Percentiles rank a stretch among this genome's conserved stretches.
Conservation (phyloP, 2,329 filamentous ascomycete genomes). For the Ophiocordyceps camponoti-saundersi region DNA sequence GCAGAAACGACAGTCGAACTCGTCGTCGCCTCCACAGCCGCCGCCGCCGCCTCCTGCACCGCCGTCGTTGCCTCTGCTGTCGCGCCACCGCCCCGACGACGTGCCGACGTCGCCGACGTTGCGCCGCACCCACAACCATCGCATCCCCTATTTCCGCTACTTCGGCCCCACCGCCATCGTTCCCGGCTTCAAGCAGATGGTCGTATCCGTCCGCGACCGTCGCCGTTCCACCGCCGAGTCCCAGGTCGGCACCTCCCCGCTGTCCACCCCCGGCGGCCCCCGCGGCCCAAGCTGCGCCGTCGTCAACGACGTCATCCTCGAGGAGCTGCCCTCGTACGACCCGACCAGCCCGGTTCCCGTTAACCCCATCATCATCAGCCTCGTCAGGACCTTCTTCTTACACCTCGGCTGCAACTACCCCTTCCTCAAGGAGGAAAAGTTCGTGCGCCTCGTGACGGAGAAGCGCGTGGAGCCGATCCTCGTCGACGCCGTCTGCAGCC, state of each 20-base stretch:
- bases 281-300: conserved; percentile 21
- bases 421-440: conserved; percentile 58
- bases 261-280: conserved; percentile 19
- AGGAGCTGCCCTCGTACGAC: conserved; percentile 60
- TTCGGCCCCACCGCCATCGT: conserved; percentile 85
- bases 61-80: conserved; percentile 3
- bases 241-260: conserved; percentile 34
- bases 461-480: conserved; percentile 72
- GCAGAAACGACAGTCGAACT: too few relatives aligned
- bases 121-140: conserved; percentile 36
- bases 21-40: conserved; percentile 1
- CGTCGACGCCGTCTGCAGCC: conserved; percentile 69
- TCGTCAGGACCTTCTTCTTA: conserved; percentile 66
- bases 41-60: conserved; percentile 4
- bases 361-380: conserved; percentile 55
- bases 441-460: conserved; percentile 59
- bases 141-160: conserved; percentile 79
- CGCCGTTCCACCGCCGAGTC: conserved; percentile 41
- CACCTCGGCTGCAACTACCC: conserved; percentile 77
- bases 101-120: conserved; percentile 23
- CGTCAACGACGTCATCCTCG: conserved; percentile 25
- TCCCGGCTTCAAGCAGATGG: conserved; percentile 86
- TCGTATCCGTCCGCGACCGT: conserved; percentile 55
- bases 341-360: conserved; percentile 52
- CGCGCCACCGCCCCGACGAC: conserved; percentile 8